Evolutionary conservation across 371 early-diverging fungal species (phyloP).

Genomic region (Zopfochytrium polystomum): DNA sequence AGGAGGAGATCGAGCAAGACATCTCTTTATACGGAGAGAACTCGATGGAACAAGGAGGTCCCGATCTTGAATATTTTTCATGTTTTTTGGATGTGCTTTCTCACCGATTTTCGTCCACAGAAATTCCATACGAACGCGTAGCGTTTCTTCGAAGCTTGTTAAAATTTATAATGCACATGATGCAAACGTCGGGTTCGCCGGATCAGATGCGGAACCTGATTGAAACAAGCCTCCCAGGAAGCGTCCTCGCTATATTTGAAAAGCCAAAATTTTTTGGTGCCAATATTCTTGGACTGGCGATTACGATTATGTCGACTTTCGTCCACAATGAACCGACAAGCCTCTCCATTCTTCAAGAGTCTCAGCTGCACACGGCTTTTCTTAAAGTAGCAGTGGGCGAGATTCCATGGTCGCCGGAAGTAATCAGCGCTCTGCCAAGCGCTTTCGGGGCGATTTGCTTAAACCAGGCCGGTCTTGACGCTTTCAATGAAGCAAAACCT

Average conservation of each 20-base stretch:
- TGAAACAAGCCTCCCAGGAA: constrained; percentile 79
- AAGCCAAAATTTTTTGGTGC: constrained; percentile 73
- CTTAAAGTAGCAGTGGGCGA: constrained; percentile 56
- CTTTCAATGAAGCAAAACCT: constrained; percentile 69
- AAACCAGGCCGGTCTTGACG: constrained; percentile 79
- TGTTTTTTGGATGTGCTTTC: too few species aligned
- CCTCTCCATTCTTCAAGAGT: constrained; percentile 86
- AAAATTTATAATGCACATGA: constrained; percentile 85
- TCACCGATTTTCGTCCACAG: too few species aligned
- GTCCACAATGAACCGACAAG: constrained; percentile 97
- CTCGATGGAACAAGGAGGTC: too few species aligned
- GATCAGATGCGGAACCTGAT: constrained; percentile 91
- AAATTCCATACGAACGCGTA: constrained; percentile 23
- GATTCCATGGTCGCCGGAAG: constrained; percentile 71
- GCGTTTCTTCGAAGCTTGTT: constrained; percentile 78
- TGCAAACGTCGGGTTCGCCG: constrained; percentile 84
- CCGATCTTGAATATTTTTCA: too few species aligned
- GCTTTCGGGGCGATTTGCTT: constrained; percentile 95
- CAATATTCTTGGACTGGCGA: constrained; percentile 56
- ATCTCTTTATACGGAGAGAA: background rate
- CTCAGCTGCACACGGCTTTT: constrained; percentile 78
- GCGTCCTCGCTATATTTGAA: constrained; percentile 70
- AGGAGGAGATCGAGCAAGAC: constrained; percentile 22
- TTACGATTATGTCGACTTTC: constrained; percentile 90
- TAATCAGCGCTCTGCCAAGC: constrained; percentile 78